Base-by-base conservation (phyloP, 441 rosid genomes). In the Populus trichocarpa region DNA sequence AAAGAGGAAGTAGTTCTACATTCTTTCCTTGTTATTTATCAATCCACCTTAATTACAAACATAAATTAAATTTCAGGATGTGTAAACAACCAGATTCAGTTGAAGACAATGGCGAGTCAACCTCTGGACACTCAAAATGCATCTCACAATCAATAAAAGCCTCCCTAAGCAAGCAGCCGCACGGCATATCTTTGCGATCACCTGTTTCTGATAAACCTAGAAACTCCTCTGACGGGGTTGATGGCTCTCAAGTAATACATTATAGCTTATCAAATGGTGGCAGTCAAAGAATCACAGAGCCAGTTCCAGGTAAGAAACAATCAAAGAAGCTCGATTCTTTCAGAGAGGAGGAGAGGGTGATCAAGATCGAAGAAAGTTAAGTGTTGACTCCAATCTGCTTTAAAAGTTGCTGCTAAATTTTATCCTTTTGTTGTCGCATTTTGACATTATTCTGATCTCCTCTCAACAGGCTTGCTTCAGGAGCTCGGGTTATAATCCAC, bases 401-500 rank as follows among this genome's bases (percentile, higher is more conserved):
- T 65, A 50, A 65, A 40, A 18, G 13, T 13, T 6, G 26, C 66
- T 64, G 28, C 25, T 61, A 35, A 70, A 12, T 30, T 14, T 28
- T 3, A 25, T n/a, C 40, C 26, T 46, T 5, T 4, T 7, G 30
- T 4, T 38, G 9, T 46, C 20, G 18, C 12, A 36, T 73, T 23
- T 83, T 69, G 26, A 28, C n/a, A 38, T 12, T 40, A 25, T 74
- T 53, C 75, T 35, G 26, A 30, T 75, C 73, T 84, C 50, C 40
- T 74, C 46, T 22, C 73, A 75, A 83, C 97, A 96, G 99, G 90
- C 98, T 96, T 90, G 93, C 99, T 87, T 96, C 98, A 66, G 99
- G 97, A 90, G 99, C 99, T 67, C 88, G 97, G 83, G 93, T 96
- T 87, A 87, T 90, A 91, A 96, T 96, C 78, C 90, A 96, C 83